Evolutionary conservation across 164 flowering plant genomes (phyloP).

Genomic region (Macadamia integrifolia): DNA sequence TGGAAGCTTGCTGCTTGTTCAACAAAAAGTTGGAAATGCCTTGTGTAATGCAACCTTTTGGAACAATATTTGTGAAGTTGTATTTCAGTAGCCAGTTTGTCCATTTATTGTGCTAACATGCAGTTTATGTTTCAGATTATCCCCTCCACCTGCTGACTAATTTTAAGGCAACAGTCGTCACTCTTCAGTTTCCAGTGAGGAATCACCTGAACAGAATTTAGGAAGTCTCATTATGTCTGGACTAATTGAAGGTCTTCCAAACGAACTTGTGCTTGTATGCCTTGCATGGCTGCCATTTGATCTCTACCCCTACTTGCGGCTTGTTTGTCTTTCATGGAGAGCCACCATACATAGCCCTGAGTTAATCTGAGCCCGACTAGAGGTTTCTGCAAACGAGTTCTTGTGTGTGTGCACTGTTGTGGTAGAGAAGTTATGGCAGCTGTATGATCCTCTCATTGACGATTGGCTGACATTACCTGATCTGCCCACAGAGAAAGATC

Average conservation of each 20-base stretch:
- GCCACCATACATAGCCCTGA: slow-evolving; percentile 64
- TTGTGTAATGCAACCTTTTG: background rate
- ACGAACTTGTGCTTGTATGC: slow-evolving; percentile 80
- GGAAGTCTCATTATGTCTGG: slow-evolving; percentile 50
- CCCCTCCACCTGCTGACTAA: background rate
- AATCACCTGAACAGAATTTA: slow-evolving; percentile 11
- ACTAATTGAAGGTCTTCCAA: slow-evolving; percentile 92
- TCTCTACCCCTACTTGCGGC: slow-evolving; percentile 62
- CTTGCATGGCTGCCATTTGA: slow-evolving; percentile 88
- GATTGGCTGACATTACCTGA: slow-evolving; percentile 81
- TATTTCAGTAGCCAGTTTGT: background rate
- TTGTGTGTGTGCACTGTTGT: slow-evolving; percentile 75
- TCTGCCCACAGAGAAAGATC: slow-evolving; percentile 80
- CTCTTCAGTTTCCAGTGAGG: background rate
- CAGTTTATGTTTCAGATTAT: slow-evolving; percentile 6
- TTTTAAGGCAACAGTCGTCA: background rate
- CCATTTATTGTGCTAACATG: background rate
- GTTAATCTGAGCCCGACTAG: slow-evolving; percentile 60
- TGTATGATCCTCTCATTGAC: slow-evolving; percentile 75
- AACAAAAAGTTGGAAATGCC: too few species aligned
- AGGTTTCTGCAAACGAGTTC: slow-evolving; percentile 64
- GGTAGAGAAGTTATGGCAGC: slow-evolving; percentile 89
- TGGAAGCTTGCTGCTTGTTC: too few species aligned
- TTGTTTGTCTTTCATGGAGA: slow-evolving; percentile 85
- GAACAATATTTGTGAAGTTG: background rate